These are phyloP conservation scores for Drechslera avenae DNA, from an alignment of 2,329 filamentous ascomycete genomes.

Conservation along the genomic window DNA sequence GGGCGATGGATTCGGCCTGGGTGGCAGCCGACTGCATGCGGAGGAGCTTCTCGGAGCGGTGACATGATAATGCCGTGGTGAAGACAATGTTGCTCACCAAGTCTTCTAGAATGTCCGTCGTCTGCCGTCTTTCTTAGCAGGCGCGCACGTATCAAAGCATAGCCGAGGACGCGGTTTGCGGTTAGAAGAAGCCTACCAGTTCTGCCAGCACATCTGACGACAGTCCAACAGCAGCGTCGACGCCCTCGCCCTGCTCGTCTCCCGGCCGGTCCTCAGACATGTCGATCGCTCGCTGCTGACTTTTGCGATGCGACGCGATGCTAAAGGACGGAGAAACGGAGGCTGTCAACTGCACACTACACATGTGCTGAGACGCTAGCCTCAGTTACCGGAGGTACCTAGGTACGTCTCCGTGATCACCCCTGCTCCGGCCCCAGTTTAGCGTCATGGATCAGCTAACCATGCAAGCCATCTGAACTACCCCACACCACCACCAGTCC, in stretches of 20 bases:
- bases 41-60: conserved; percentile 78
- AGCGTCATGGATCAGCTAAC: conserved; percentile 14
- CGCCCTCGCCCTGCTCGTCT: conserved; percentile 35
- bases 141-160: conserved; percentile 16
- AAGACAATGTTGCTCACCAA: conserved; percentile 77
- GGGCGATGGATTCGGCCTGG: conserved; percentile 47
- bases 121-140: conserved; percentile 38
- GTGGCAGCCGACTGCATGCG: conserved; percentile 66
- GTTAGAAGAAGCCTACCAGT: conserved; percentile 33
- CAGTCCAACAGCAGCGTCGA: conserved; percentile 32
- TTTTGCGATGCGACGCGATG: conserved; percentile 11
- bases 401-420: conserved; percentile 14
- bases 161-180: conserved; percentile 13
- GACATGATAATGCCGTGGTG: conserved; percentile 73
- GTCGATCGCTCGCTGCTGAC: conserved; percentile 29
- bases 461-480: conserved; percentile 15
- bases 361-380: conserved; percentile 30
- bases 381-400: conserved; percentile 27
- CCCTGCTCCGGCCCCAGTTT: conserved; percentile 21
- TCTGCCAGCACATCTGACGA: conserved; percentile 37
- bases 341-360: conserved; percentile 7
- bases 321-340: conserved; percentile 14
- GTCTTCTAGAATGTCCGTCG: conserved; percentile 68
- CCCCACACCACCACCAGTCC: conserved; percentile 12
- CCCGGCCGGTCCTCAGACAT: conserved; percentile 47